These are phyloP conservation scores for Daedaleopsis nitida DNA, from an alignment of 768 basidiomycete genomes.

Conservation along the genomic window DNA sequence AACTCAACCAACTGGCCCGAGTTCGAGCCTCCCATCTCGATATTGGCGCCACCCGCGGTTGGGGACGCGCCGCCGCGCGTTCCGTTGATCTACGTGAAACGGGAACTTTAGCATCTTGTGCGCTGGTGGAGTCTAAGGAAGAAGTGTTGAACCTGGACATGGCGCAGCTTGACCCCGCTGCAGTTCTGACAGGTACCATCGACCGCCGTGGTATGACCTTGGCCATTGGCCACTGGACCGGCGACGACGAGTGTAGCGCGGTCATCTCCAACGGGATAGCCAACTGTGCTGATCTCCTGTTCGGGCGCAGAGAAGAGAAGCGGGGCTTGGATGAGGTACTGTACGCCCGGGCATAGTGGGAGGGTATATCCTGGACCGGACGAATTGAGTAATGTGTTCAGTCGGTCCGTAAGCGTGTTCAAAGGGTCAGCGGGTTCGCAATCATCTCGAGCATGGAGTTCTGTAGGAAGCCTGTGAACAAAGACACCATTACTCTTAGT, in stretches of 20 bases:
- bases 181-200: slow-evolving; percentile 66
- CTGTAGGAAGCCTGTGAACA: background rate
- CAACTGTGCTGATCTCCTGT: slow-evolving; percentile 82
- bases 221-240: slow-evolving; percentile 62
- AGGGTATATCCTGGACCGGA: slow-evolving; percentile 70
- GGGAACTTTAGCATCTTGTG: background rate
- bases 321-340: slow-evolving; percentile 67
- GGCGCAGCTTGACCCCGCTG: slow-evolving; percentile 60
- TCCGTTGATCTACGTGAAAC: slow-evolving; percentile 63
- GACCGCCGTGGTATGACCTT: slow-evolving; percentile 73
- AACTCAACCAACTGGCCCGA: slow-evolving; percentile 74
- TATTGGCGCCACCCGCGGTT: slow-evolving; percentile 68
- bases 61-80: slow-evolving; percentile 57
- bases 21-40: slow-evolving; percentile 83
- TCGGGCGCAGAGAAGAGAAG: slow-evolving; percentile 64
- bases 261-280: slow-evolving; percentile 67
- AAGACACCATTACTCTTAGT: too few species aligned
- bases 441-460: slow-evolving; percentile 22
- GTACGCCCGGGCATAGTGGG: slow-evolving; percentile 60
- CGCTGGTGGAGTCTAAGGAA: background rate
- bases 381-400: slow-evolving; percentile 65
- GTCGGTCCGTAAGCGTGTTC: slow-evolving; percentile 61
- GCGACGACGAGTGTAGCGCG: slow-evolving; percentile 72
- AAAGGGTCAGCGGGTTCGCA: slow-evolving; percentile 53
- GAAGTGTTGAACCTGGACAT: slow-evolving; percentile 61